Evolutionary conservation across 768 basidiomycete species (phyloP).

Genomic region (Boletus fagicola): DNA sequence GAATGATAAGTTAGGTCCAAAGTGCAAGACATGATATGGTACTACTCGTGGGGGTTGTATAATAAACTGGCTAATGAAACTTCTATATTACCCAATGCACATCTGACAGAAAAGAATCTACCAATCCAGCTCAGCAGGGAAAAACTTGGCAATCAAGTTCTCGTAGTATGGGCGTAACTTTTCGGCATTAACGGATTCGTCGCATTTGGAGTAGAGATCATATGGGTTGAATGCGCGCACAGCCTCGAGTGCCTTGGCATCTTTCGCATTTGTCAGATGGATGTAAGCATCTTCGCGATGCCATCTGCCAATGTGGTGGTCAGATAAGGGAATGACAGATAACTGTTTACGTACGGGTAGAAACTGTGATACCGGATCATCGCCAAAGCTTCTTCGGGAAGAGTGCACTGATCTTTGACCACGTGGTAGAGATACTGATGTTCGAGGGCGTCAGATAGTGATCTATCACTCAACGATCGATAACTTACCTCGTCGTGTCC

Average conservation of each 20-base stretch:
- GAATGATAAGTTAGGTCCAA: conserved; percentile 20
- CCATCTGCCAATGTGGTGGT: conserved; percentile 47
- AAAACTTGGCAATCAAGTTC: conserved; percentile 78
- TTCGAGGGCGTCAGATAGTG: conserved; percentile 7
- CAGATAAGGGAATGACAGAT: not conserved
- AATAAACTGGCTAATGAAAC: not conserved
- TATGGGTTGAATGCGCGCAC: conserved; percentile 91
- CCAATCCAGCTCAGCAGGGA: conserved; percentile 82
- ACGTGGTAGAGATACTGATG: conserved; percentile 78
- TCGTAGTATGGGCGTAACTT: conserved; percentile 82
- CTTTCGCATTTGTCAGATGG: conserved; percentile 75
- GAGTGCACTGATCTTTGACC: conserved; percentile 75
- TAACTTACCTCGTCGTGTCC: conserved; percentile 81
- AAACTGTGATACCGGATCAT: conserved; percentile 97
- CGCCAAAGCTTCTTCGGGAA: conserved; percentile 78
- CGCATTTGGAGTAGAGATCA: conserved; percentile 89
- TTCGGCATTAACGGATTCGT: conserved; percentile 59
- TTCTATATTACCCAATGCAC: conserved; percentile 3
- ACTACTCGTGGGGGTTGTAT: not conserved
- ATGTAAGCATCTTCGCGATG: conserved; percentile 84
- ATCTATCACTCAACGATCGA: conserved; percentile 4
- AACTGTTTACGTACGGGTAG: conserved; percentile 60
- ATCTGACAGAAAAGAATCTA: conserved; percentile 34
- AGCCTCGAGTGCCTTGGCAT: conserved; percentile 61
- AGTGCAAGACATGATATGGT: not conserved